Conservation (phyloP, 169 alveolate species). For the Theileria parva region DNA sequence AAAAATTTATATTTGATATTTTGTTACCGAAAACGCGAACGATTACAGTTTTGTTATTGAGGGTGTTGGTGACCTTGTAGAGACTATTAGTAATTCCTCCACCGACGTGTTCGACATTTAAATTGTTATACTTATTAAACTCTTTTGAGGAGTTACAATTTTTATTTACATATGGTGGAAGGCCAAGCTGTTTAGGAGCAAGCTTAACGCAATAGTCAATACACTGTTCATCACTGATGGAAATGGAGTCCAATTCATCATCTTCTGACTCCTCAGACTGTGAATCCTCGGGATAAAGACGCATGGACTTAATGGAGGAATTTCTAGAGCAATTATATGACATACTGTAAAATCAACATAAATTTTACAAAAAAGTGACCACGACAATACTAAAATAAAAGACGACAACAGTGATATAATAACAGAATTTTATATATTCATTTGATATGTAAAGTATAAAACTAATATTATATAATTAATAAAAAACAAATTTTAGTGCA, state of each 20-base stretch:
- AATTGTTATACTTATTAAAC: neutral
- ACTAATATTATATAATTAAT: too few relatives aligned
- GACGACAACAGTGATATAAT: neutral
- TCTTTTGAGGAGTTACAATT: neutral
- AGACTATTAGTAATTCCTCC: conserved; percentile 76
- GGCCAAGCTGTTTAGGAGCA: conserved; percentile 34
- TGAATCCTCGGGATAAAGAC: neutral
- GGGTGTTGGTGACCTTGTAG: conserved; percentile 63
- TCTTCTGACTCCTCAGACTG: neutral
- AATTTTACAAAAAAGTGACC: too few relatives aligned
- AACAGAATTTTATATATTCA: neutral
- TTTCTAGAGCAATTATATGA: neutral
- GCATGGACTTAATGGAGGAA: neutral
- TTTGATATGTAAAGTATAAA: neutral
- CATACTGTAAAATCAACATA: neutral
- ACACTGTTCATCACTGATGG: conserved; percentile 5
- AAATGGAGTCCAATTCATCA: neutral
- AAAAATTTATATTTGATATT: neutral
- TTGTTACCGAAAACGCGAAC: conserved; percentile 71
- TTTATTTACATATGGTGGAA: neutral
- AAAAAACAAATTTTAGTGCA: neutral
- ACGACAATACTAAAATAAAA: too few relatives aligned
- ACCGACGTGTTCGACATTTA: conserved; percentile 23
- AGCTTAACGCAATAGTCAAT: conserved; percentile 29
- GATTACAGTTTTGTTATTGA: conserved; percentile 38